A percentile compares a stretch with the other conserved stretches of the same genome.
phyloP scores from a whole-genome alignment of 169 alveolate genomes.

The Cryptosporidium felis region DNA sequence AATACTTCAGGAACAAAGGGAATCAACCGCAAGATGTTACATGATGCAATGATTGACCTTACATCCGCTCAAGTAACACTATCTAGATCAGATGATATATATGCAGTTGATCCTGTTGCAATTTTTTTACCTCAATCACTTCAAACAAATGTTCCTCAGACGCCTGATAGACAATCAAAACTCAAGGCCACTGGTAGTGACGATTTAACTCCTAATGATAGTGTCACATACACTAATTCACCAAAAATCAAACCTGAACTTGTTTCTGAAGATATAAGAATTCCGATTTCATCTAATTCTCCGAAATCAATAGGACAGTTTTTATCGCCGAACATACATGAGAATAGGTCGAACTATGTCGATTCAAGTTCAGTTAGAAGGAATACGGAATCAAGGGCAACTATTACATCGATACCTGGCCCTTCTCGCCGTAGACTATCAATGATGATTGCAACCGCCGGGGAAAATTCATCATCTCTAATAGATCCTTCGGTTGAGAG shows the following conservation, averaged over 20 bases:
- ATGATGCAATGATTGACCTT: constrained; percentile 61
- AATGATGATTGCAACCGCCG: constrained; percentile 69
- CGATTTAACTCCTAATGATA: constrained; percentile 26
- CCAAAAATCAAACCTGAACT: constrained; percentile 17
- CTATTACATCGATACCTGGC: constrained; percentile 40
- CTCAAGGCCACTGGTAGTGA: not conserved
- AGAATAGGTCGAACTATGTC: not conserved
- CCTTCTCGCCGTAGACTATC: constrained; percentile 72
- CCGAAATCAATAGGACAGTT: constrained; percentile 44
- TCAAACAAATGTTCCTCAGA: constrained; percentile 37
- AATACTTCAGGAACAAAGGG: constrained; percentile 51
- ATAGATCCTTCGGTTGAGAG: constrained; percentile 63
- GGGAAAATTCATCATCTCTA: constrained; percentile 53
- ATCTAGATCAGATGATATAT: constrained; percentile 58
- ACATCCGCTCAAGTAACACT: constrained; percentile 64
- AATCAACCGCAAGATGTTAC: constrained; percentile 58
- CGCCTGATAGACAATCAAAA: constrained; percentile 46
- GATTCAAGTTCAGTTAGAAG: constrained; percentile 14
- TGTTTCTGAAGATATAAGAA: constrained; percentile 12
- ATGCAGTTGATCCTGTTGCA: constrained; percentile 70
- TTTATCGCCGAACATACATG: constrained; percentile 36
- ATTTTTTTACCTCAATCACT: constrained; percentile 37
- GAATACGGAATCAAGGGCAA: constrained; percentile 59
- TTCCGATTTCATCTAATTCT: constrained; percentile 33
- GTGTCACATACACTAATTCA: not conserved